A percentile compares a stretch with the other conserved stretches of the same genome.
Conservation (phyloP, 768 basidiomycete species). For the Termitomyces sp. region DNA sequence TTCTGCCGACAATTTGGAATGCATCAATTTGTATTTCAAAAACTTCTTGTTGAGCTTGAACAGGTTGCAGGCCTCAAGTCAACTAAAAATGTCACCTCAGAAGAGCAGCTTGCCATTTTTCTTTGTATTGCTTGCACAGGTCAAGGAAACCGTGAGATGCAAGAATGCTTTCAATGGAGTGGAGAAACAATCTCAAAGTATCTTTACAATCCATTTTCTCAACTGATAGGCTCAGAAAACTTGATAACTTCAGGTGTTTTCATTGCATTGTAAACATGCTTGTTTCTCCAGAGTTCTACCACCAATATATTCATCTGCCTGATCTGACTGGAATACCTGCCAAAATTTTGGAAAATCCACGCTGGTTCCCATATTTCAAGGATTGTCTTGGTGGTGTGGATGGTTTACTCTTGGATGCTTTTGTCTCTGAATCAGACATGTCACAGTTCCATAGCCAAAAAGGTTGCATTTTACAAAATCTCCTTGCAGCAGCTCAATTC, state of each 20-base stretch:
- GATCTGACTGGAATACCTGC: slow-evolving; percentile 14
- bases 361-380: slow-evolving; percentile 30
- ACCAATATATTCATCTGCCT: slow-evolving; percentile 1
- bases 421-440: slow-evolving; percentile 11
- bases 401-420: slow-evolving; percentile 27
- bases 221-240: neutral
- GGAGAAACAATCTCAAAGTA: slow-evolving; percentile 35
- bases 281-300: slow-evolving; percentile 1
- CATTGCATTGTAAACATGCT: slow-evolving; percentile 17
- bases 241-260: slow-evolving; percentile 14
- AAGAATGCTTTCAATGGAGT: slow-evolving; percentile 34
- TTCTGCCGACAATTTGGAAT: slow-evolving; percentile 24
- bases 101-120: slow-evolving; percentile 38
- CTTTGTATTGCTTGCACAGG: slow-evolving; percentile 26
- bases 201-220: neutral
- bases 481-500: slow-evolving; percentile 31
- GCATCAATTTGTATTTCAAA: slow-evolving; percentile 21
- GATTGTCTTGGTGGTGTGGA: slow-evolving; percentile 29
- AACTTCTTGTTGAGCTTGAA: slow-evolving; percentile 22
- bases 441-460: slow-evolving; percentile 21
- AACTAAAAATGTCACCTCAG: slow-evolving; percentile 20
- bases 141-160: slow-evolving; percentile 19
- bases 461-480: slow-evolving; percentile 34
- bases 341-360: slow-evolving; percentile 24
- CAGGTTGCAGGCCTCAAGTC: neutral